Evolutionary conservation across 2,329 filamentous ascomycete species (phyloP), one percentile per base, ranked within the genome.

Genomic region (Penicillium sp.): DNA sequence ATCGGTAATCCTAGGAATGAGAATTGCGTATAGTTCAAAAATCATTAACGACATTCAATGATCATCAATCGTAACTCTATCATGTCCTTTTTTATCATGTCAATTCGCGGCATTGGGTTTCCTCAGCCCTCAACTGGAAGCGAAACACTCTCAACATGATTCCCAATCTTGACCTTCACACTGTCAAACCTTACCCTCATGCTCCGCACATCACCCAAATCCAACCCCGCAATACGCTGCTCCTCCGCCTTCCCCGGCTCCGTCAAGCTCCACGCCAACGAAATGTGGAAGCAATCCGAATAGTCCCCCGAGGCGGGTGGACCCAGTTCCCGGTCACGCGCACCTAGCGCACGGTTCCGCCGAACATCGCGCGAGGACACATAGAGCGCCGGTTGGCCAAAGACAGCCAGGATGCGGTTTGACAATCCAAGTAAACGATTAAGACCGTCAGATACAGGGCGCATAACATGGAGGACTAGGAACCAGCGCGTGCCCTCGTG

Each of bases 191-290:
- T 74, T 43, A 93, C 78, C 2, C 71, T 70, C 67, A 87, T 81
- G 0, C 69, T 70, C 10, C 64, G 69, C 11, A 85, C 57, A 7
- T 60, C 69, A 3, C 64, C 70, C 13, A 72, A 57, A 49, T 72
- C 63, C 30, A 75, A 63, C 8, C 38, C 37, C 14, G 63, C 55
- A 25, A 76, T 60, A 28, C 70, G 70, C 53, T 74, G 64, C 16
- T 71, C 69, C 14, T 84, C 70, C 37, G 83, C 80, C 3, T 78
- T 60, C 6, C 75, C 79, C 0, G 86, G 87, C 45, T 79, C 73
- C 10, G 81, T 76, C 63, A 94, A 82, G 1, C 85, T 89, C 95
- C 94, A 98, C 0, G 89, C 95, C 58, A 99, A 86, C 49, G 93
- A 97, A 61, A 98, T 80, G 76, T 99, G 95, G 71, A 97, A 97